phyloP scores from a whole-genome alignment of 257 asterid genomes.

The Solanum bulbocastanum region DNA sequence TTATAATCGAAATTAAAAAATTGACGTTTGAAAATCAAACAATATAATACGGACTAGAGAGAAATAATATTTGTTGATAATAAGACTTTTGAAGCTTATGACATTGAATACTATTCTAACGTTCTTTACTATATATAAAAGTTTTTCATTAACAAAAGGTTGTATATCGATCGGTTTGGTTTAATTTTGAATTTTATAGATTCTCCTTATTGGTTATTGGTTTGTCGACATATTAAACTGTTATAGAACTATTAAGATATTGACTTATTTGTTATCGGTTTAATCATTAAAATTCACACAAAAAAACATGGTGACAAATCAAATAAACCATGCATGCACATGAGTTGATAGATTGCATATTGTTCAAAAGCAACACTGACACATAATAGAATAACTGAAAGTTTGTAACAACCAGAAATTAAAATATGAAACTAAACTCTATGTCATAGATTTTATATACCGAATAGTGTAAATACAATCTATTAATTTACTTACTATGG shows the following conservation, averaged over 20 bases:
- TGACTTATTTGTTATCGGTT: rapidly evolving
- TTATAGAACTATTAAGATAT: no score
- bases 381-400: no score
- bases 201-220: no score
- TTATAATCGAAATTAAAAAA: background rate
- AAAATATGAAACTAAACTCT: no score
- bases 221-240: no score
- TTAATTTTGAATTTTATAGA: no score
- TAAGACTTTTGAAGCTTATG: background rate
- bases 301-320: background rate
- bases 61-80: background rate
- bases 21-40: background rate
- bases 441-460: no score
- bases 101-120: background rate
- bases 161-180: background rate
- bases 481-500: no score
- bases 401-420: no score
- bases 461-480: no score
- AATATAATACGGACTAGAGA: background rate
- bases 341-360: background rate
- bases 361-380: background rate
- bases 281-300: no score
- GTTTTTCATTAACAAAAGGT: background rate
- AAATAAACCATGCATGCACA: background rate
- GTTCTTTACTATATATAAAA: background rate